phyloP scores from a whole-genome alignment of 768 basidiomycete species.

The Hygrophorus pudorinus region DNA sequence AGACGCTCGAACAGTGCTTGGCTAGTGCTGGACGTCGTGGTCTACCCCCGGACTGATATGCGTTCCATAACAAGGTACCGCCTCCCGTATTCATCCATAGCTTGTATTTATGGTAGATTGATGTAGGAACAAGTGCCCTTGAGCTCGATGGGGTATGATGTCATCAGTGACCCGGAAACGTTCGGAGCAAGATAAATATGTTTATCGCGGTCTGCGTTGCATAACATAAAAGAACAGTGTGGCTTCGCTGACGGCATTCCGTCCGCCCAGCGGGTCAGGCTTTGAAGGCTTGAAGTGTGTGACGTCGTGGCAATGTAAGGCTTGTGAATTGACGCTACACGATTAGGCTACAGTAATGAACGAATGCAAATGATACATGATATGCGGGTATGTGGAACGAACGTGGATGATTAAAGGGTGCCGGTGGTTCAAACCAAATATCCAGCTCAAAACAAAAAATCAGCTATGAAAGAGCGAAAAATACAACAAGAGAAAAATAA shows the following conservation, averaged over 20 bases:
- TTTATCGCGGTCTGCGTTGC: no score
- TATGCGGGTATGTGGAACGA: constrained; percentile 6
- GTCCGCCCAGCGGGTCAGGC: no score
- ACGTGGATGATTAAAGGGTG: constrained; percentile 5
- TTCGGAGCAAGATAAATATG: no score
- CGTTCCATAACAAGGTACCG: constrained; percentile 6
- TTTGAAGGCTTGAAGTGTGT: no score
- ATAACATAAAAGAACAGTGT: no score
- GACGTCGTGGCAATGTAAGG: constrained; percentile 4
- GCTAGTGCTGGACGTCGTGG: constrained; percentile 24
- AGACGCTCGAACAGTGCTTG: constrained; percentile 70
- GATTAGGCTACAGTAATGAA: constrained; percentile 16
- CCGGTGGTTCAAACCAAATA: constrained; percentile 8
- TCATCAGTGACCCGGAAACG: no score
- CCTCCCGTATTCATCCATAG: constrained; percentile 9
- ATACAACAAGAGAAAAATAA: constrained; percentile 2
- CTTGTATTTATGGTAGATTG: constrained; percentile 6
- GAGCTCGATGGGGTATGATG: constrained; percentile 5
- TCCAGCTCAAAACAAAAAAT: constrained; percentile 8
- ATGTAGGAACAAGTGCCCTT: constrained; percentile 2
- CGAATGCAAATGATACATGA: not conserved
- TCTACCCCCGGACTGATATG: constrained; percentile 7
- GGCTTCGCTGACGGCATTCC: no score
- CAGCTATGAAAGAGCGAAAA: constrained; percentile 6
- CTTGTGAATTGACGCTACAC: constrained; percentile 8